These are phyloP conservation scores for Flaveria linearis DNA, from an alignment of 129 eudicot genomes.

Conservation along the genomic window DNA sequence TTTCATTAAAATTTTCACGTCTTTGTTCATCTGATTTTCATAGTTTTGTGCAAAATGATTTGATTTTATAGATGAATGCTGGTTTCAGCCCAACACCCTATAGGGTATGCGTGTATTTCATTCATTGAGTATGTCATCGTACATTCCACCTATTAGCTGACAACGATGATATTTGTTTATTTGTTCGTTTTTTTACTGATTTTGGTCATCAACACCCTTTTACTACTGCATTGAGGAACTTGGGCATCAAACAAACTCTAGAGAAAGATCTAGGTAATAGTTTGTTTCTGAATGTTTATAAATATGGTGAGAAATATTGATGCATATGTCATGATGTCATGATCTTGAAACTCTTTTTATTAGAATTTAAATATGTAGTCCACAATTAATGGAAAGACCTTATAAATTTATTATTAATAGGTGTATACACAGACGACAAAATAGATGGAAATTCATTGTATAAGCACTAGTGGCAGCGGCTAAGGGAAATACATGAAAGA, in stretches of 20 bases:
- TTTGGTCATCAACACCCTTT: constrained; percentile 61
- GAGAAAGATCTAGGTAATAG: constrained; percentile 54
- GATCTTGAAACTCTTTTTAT: too few relatives aligned
- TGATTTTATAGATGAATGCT: constrained; percentile 70
- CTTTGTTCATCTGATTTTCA: not conserved
- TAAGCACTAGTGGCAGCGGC: too few relatives aligned
- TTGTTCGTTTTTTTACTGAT: constrained; percentile 46
- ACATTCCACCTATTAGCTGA: constrained; percentile 2
- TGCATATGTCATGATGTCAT: too few relatives aligned
- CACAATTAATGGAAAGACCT: too few relatives aligned
- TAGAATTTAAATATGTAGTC: too few relatives aligned
- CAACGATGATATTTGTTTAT: not conserved
- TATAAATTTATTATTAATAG: too few relatives aligned
- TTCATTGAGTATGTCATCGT: not conserved
- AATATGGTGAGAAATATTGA: too few relatives aligned
- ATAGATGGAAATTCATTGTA: too few relatives aligned
- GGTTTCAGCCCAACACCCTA: constrained; percentile 82
- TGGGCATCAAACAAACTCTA: constrained; percentile 43
- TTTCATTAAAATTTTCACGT: not conserved
- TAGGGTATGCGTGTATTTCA: constrained; percentile 44
- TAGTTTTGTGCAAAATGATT: constrained; percentile 2
- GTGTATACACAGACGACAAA: too few relatives aligned
- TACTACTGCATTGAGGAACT: constrained; percentile 60
- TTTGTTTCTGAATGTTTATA: not conserved
- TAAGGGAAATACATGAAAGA: too few relatives aligned